phyloP scores from a whole-genome alignment of 2,329 filamentous ascomycete species.

The Peltaster fructicola region DNA sequence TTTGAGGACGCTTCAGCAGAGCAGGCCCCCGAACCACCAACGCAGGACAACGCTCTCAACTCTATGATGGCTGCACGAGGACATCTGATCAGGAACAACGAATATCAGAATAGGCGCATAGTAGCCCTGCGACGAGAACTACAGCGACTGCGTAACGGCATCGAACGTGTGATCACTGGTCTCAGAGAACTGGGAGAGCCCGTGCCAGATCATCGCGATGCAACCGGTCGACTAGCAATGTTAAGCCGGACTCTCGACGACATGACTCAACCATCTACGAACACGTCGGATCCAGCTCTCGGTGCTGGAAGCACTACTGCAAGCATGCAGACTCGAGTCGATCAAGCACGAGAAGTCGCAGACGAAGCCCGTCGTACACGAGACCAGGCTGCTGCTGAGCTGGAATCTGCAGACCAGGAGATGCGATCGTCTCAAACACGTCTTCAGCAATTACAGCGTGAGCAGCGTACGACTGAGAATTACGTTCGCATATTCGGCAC shows the following conservation, averaged over 20 bases:
- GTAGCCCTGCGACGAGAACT: slow-evolving; percentile 21
- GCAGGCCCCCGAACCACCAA: slow-evolving; percentile 4
- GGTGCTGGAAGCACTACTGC: slow-evolving; percentile 7
- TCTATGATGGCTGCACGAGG: too few relatives aligned
- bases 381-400: slow-evolving; percentile 16
- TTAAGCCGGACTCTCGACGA: slow-evolving; percentile 16
- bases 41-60: not conserved
- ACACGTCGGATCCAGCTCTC: slow-evolving; percentile 10
- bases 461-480: slow-evolving; percentile 20
- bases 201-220: slow-evolving; percentile 16
- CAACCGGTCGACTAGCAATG: slow-evolving; percentile 13
- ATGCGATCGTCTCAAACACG: slow-evolving; percentile 15
- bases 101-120: slow-evolving; percentile 19
- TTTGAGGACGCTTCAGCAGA: slow-evolving; percentile 16
- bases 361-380: slow-evolving; percentile 17
- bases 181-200: slow-evolving; percentile 20
- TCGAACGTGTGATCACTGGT: slow-evolving; percentile 20
- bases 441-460: slow-evolving; percentile 17
- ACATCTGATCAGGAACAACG: slow-evolving; percentile 16
- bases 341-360: slow-evolving; percentile 15
- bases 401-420: slow-evolving; percentile 18
- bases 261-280: slow-evolving; percentile 10
- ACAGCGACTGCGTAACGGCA: slow-evolving; percentile 20
- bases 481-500: slow-evolving; percentile 28
- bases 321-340: slow-evolving; percentile 14